A percentile compares a stretch with the other conserved stretches of the same genome.
phyloP scores from a whole-genome alignment of 495 filamentous ascomycete genomes.

The Aspergillus funiculosus region DNA sequence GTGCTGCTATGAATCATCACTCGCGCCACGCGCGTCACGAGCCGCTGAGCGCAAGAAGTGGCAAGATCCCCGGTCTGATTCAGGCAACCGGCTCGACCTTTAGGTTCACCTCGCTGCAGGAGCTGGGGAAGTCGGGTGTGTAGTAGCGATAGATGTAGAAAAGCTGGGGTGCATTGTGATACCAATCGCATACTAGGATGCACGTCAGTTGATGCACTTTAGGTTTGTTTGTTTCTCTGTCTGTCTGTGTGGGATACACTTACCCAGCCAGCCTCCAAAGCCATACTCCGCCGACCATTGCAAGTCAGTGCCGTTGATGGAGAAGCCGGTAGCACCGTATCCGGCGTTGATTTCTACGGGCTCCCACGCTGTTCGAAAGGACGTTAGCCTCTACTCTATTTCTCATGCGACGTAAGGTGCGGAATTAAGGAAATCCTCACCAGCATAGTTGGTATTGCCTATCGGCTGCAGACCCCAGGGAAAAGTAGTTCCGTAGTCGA shows the following conservation, averaged over 20 bases:
- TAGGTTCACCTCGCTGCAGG: slow-evolving; percentile 42
- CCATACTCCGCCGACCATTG: slow-evolving; percentile 32
- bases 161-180: slow-evolving; percentile 49
- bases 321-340: slow-evolving; percentile 33
- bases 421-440: slow-evolving; percentile 12
- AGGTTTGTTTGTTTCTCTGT: background rate
- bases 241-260: slow-evolving; percentile 17
- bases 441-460: slow-evolving; percentile 27
- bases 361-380: slow-evolving; percentile 33
- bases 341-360: slow-evolving; percentile 40
- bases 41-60: background rate
- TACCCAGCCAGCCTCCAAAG: slow-evolving; percentile 52
- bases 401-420: background rate
- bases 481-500: slow-evolving; percentile 30
- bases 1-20: slow-evolving; percentile 23
- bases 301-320: slow-evolving; percentile 31
- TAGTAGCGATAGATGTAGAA: slow-evolving; percentile 40
- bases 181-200: slow-evolving; percentile 49
- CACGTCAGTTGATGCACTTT: background rate
- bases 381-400: background rate
- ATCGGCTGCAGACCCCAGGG: slow-evolving; percentile 35
- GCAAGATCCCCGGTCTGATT: slow-evolving; percentile 4
- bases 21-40: slow-evolving; percentile 19
- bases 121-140: slow-evolving; percentile 30
- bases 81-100: slow-evolving; percentile 21